A percentile compares a stretch with the other conserved stretches of the same genome.
These are phyloP conservation scores for Saxispiralis lemnorum DNA, from an alignment of 495 filamentous ascomycete species.

Conservation along the genomic window DNA sequence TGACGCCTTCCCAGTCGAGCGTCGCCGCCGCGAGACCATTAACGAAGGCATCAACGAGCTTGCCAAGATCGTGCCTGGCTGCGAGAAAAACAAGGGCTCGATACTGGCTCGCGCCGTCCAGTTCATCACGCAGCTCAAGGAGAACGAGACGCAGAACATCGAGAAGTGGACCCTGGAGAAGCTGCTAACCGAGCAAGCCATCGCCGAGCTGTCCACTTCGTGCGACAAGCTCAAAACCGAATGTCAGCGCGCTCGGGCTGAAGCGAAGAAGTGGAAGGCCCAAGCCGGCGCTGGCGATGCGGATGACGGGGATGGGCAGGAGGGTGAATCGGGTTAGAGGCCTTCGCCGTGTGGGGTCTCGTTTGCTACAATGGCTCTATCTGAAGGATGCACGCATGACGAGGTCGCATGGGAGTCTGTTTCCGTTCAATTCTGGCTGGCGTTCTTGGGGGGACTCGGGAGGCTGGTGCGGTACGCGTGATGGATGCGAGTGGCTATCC, in stretches of 20 bases:
- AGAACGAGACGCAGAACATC: conserved; percentile 81
- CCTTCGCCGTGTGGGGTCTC: too few relatives aligned
- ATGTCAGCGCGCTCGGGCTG: conserved; percentile 51
- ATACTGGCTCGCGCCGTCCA: conserved; percentile 86
- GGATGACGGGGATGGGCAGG: conserved; percentile 6
- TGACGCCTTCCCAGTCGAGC: conserved; percentile 51
- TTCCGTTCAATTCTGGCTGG: too few relatives aligned
- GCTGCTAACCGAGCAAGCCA: conserved; percentile 83
- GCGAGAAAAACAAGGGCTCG: conserved; percentile 97
- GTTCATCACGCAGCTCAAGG: conserved; percentile 86
- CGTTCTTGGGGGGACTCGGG: too few relatives aligned
- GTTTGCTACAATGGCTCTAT: too few relatives aligned
- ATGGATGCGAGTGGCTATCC: too few relatives aligned
- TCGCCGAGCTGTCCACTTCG: conserved; percentile 68
- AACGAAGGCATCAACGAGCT: conserved; percentile 98
- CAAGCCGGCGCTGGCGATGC: conserved; percentile 4
- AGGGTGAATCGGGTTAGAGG: background rate
- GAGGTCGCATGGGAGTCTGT: too few relatives aligned
- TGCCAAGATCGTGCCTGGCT: conserved; percentile 90
- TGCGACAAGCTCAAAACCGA: conserved; percentile 82
- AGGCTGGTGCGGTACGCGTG: too few relatives aligned
- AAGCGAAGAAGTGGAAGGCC: conserved; percentile 68
- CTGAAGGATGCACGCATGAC: too few relatives aligned
- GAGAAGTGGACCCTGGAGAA: conserved; percentile 97
- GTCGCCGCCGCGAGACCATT: conserved; percentile 91